These are phyloP conservation scores for Aureobasidium namibiae DNA, from an alignment of 2,329 filamentous ascomycete genomes.

Conservation along the genomic window DNA sequence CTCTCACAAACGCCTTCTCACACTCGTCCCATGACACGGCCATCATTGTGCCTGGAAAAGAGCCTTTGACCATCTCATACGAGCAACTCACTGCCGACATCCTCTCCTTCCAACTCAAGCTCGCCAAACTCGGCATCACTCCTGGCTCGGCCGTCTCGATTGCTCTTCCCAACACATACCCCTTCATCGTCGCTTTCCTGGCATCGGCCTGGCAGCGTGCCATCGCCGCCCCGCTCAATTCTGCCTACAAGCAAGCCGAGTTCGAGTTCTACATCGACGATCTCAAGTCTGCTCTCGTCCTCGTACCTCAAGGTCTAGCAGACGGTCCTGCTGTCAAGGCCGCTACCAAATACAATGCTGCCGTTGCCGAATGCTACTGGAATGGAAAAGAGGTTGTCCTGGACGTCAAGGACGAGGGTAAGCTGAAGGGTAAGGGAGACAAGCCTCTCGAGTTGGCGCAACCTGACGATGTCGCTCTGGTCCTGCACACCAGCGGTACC, in stretches of 20 bases:
- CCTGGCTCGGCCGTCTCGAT: constrained; percentile 69
- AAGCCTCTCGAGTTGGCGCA: constrained; percentile 47
- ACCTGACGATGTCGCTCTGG: constrained; percentile 69
- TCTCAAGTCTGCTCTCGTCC: constrained; percentile 66
- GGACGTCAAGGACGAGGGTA: constrained; percentile 69
- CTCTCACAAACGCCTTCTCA: constrained; percentile 51
- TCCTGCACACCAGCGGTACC: constrained; percentile 77
- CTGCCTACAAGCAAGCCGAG: constrained; percentile 80
- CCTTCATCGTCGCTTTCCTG: constrained; percentile 81
- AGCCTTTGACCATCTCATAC: constrained; percentile 62
- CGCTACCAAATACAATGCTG: constrained; percentile 69
- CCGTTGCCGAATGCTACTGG: constrained; percentile 83
- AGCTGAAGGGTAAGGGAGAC: constrained; percentile 47
- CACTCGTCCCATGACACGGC: constrained; percentile 47
- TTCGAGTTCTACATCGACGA: constrained; percentile 92
- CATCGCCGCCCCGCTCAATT: constrained; percentile 79
- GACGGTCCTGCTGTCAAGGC: constrained; percentile 66
- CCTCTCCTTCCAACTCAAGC: constrained; percentile 63
- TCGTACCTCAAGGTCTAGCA: constrained; percentile 63
- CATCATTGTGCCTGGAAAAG: constrained; percentile 64
- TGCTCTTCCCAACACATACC: constrained; percentile 74
- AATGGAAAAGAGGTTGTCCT: constrained; percentile 62
- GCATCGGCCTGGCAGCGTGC: constrained; percentile 78
- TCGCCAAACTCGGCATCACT: constrained; percentile 65
- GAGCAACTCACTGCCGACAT: constrained; percentile 58